Evolutionary conservation across 495 filamentous ascomycete genomes (phyloP).

Genomic region (Aspergillus kassunensis): DNA sequence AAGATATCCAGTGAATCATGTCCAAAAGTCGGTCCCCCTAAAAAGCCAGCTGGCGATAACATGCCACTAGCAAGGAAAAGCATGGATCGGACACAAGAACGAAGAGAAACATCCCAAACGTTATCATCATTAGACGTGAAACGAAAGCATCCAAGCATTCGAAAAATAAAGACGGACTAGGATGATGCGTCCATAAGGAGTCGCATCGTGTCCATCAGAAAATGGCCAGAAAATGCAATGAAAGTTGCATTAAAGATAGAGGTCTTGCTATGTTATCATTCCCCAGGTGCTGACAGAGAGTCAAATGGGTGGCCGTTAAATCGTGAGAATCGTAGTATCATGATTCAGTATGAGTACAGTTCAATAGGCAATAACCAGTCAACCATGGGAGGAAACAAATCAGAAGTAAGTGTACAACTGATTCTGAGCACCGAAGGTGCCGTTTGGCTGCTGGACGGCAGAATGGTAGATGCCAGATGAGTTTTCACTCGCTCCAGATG

Average conservation of each 20-base stretch:
- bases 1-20: conserved; percentile 10
- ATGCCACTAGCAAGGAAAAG: conserved; percentile 13
- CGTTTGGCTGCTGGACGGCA: conserved; percentile 23
- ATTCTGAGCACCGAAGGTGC: conserved; percentile 25
- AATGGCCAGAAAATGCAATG: conserved; percentile 24
- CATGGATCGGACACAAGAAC: conserved; percentile 10
- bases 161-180: conserved; percentile 26
- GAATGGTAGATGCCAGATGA: conserved; percentile 26
- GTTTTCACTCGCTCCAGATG: conserved; percentile 29
- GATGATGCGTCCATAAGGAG: conserved; percentile 11
- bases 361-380: conserved; percentile 20
- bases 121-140: conserved; percentile 13
- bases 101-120: conserved; percentile 10
- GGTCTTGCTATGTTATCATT: conserved; percentile 31
- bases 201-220: conserved; percentile 19
- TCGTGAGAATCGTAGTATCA: conserved; percentile 46
- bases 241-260: conserved; percentile 23
- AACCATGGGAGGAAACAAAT: conserved; percentile 12
- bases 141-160: conserved; percentile 13
- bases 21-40: conserved; percentile 1
- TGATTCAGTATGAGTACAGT: conserved; percentile 46
- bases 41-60: neutral
- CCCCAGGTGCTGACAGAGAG: conserved; percentile 32
- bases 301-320: conserved; percentile 34
- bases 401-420: conserved; percentile 35